A percentile compares a stretch with the other conserved stretches of the same genome.
phyloP scores from a whole-genome alignment of 2,329 filamentous ascomycete genomes.

The Kalmusia sp. region DNA sequence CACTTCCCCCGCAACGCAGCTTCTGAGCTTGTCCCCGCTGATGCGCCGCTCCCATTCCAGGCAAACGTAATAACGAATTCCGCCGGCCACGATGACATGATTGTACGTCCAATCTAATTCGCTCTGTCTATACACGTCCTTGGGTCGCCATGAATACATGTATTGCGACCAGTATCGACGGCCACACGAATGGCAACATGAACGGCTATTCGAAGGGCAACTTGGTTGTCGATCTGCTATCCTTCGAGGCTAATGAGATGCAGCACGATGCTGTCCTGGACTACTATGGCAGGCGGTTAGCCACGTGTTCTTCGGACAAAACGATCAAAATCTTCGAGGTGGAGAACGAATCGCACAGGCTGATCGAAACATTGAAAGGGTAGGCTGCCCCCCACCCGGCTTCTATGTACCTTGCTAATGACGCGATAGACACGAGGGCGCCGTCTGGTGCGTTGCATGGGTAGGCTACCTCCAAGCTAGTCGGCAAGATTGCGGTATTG shows the following conservation, averaged over 20 bases:
- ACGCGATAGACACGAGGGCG: slow-evolving; percentile 82
- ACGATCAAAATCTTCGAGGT: slow-evolving; percentile 99
- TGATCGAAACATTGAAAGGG: slow-evolving; percentile 95
- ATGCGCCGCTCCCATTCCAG: slow-evolving; percentile 51
- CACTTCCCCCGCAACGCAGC: slow-evolving; percentile 16
- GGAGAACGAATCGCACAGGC: slow-evolving; percentile 86
- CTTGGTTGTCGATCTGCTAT: slow-evolving; percentile 28
- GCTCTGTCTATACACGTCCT: slow-evolving; percentile 1
- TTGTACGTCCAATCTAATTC: slow-evolving; percentile 70
- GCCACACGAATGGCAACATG: not conserved
- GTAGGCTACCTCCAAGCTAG: slow-evolving; percentile 46
- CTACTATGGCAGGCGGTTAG: slow-evolving; percentile 95
- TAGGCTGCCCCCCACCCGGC: slow-evolving; percentile 54
- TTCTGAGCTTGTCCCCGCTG: slow-evolving; percentile 38
- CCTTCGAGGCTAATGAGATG: slow-evolving; percentile 51
- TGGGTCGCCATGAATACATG: not conserved
- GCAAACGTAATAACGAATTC: slow-evolving; percentile 83
- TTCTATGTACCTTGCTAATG: slow-evolving; percentile 19
- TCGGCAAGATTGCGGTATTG: not conserved
- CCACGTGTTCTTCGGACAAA: slow-evolving; percentile 96
- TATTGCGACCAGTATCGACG: not conserved
- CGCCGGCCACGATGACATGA: slow-evolving; percentile 97
- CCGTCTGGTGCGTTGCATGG: slow-evolving; percentile 98
- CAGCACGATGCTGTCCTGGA: slow-evolving; percentile 97
- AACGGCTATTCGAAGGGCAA: not conserved